These are phyloP conservation scores for Lachancea dasiensis DNA, from an alignment of 805 yeast genomes.

Conservation along the genomic window DNA sequence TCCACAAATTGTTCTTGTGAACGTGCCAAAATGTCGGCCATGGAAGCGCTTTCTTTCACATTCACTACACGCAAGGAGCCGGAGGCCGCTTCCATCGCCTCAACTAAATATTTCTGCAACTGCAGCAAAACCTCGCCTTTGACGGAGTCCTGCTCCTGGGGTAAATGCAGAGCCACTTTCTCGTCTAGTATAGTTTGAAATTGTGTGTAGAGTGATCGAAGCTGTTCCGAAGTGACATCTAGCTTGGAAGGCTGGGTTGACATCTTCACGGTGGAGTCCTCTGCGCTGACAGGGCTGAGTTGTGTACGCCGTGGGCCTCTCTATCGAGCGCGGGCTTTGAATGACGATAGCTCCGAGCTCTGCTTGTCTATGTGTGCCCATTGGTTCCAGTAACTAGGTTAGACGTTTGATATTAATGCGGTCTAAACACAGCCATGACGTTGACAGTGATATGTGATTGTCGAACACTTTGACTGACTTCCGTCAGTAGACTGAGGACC, in stretches of 20 bases:
- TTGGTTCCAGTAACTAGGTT: too few relatives aligned
- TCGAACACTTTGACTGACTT: too few relatives aligned
- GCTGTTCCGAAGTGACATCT: conserved; percentile 24
- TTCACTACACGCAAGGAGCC: conserved; percentile 58
- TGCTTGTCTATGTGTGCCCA: too few relatives aligned
- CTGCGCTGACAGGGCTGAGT: not conserved
- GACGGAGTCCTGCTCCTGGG: conserved; percentile 17
- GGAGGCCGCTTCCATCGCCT: conserved; percentile 47
- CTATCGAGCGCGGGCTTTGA: too few relatives aligned
- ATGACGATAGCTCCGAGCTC: too few relatives aligned
- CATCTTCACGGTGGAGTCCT: not conserved
- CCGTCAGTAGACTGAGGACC: too few relatives aligned
- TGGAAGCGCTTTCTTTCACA: conserved; percentile 27
- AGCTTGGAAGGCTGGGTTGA: conserved; percentile 14
- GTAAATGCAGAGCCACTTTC: conserved; percentile 17
- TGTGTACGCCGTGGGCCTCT: too few relatives aligned
- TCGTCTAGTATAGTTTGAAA: conserved; percentile 23
- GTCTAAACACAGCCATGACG: too few relatives aligned
- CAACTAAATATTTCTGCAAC: conserved; percentile 21
- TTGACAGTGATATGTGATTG: too few relatives aligned
- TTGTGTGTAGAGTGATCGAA: conserved; percentile 27
- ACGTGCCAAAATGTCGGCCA: conserved; percentile 17
- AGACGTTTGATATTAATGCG: too few relatives aligned
- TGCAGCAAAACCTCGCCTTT: conserved; percentile 22
- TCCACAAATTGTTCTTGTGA: conserved; percentile 40